Evolutionary conservation across 2,329 filamentous ascomycete species (phyloP), one percentile per base, ranked within the genome.

Genomic region (Samsoniella hepiali): DNA sequence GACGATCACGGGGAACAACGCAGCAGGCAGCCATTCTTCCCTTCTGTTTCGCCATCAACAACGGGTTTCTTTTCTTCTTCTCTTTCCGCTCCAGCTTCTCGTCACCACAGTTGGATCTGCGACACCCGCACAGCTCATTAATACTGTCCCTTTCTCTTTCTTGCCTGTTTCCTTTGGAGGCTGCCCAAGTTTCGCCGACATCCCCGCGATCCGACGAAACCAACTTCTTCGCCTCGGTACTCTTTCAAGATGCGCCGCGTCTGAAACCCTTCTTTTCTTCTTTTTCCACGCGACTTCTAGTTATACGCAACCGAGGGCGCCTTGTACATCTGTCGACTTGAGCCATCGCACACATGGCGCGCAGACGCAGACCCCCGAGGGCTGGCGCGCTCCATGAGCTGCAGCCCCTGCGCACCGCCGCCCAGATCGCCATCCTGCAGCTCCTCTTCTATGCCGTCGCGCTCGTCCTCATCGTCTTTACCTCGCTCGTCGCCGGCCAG

Each of bases 351-450:
- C 47, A 34, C n/a, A 84, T 87, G 84, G 73, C 84, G 49, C 82
- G 84, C 65, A 78, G 84, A 64, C 79, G 84, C 65, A 81, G 82
- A 69, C 83, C 84, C 61, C 84, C 84, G 58, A 82, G 85, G 70
- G 77, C 84, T 54, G 85, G 85, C 74, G 84, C 85, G 68, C 79
- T 86, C 47, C 77, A 82, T 61, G 85, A 88, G 68, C 81, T 88
- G n/a, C 84, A 82, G 11, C 85, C 85, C 10, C 77, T 86, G 66
- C 82, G 81, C 67, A 85, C 88, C 72, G 80, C 85, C 55, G 74
- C 78, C 65, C 85, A 88, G 74, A 87, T 88, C 70, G 78, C 81
- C 49, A 77, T 78, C 13, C 74, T 88, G 15, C 86, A 88, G 69
- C 76, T 75, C 22, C 74, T 85, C 58, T 87, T 84, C 76, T 87